Base-by-base conservation (phyloP, 2,329 filamentous ascomycete species). In the Pyrenophora graminea region DNA sequence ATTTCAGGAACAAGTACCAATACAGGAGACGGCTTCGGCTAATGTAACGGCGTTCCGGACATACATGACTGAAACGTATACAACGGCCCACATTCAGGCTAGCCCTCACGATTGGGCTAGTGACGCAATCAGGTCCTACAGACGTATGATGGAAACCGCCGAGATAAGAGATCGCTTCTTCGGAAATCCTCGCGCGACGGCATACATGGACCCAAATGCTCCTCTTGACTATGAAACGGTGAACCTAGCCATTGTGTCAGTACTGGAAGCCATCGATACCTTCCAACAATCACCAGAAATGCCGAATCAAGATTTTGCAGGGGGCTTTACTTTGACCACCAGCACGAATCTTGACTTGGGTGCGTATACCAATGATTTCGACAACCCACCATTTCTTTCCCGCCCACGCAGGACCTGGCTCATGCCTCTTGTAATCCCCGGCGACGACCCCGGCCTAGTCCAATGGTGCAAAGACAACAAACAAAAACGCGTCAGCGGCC, bases 391-490 rank as follows among this genome's bases (percentile, higher is more conserved):
- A 1, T 13, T 10, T 0, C 9, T 45, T 18, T 45, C 52, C 3
- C 43, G 44, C 12, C 47, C 52, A 4, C 38, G 48, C 18, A 41
- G 47, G 32, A n/a, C 39, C n/a, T 51, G 38, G 27, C 17, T 48
- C 3, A 33, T 55, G 13, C 48, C 47, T 12, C 5, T 45, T 12
- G 15, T 25, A 4, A 17, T 45, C 3, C 4, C 6, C 8, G 10
- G 17, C 13, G 38, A 23, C 1, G 25, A 9, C 9, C 8, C 45
- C 6, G 19, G 23, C 15, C 31, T 51, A 6, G 18, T 33, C 3
- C 2, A 13, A 8, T 51, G 48, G 48, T 10, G 31, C 21, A 23
- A 9, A 6, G 6, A 8, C 6, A 17, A 39, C 9, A 17, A 36
- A 4, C 32, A 15, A 17, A 21, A 10, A 10, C 27, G 2, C 8